phyloP scores from a whole-genome alignment of 2,329 filamentous ascomycete genomes.

The Botryosphaeria dothidea region DNA sequence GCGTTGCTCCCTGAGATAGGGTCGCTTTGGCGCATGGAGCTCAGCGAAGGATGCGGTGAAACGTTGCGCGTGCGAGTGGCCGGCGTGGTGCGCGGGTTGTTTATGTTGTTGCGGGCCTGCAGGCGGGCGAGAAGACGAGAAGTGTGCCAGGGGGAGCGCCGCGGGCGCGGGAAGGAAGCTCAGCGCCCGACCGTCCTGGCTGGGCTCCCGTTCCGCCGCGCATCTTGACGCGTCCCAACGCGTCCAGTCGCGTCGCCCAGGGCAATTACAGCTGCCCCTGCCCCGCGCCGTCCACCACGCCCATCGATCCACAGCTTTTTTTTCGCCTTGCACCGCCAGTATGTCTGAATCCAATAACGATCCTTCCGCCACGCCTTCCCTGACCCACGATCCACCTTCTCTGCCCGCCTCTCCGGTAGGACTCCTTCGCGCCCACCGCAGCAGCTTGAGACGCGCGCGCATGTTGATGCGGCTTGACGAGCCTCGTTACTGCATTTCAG shows the following conservation, averaged over 20 bases:
- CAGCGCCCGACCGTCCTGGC: too few species aligned
- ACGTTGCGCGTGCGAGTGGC: not conserved
- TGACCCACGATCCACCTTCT: constrained; percentile 25
- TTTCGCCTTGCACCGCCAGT: not conserved
- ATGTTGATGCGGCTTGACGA: not conserved
- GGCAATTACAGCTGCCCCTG: not conserved
- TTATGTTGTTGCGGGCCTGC: constrained; percentile 13
- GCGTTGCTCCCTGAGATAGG: constrained; percentile 4
- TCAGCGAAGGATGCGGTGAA: constrained; percentile 3
- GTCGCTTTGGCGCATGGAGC: constrained; percentile 11
- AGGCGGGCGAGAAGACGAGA: not conserved
- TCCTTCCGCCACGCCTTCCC: constrained; percentile 16
- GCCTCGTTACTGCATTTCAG: not conserved
- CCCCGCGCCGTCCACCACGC: not conserved
- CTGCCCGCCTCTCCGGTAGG: constrained; percentile 21
- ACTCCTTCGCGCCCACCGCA: not conserved
- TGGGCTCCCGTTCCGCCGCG: too few species aligned
- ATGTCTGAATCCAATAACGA: constrained; percentile 10
- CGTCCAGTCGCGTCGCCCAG: not conserved
- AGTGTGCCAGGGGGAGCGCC: not conserved
- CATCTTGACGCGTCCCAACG: not conserved
- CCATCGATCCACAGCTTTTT: not conserved
- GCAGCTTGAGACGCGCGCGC: constrained; percentile 3
- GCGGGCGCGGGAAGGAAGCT: not conserved
- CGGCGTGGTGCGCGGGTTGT: not conserved